A percentile compares a stretch with the other conserved stretches of the same genome.
phyloP scores from a whole-genome alignment of 179 eudicot genomes.

The Beta lomatogona region DNA sequence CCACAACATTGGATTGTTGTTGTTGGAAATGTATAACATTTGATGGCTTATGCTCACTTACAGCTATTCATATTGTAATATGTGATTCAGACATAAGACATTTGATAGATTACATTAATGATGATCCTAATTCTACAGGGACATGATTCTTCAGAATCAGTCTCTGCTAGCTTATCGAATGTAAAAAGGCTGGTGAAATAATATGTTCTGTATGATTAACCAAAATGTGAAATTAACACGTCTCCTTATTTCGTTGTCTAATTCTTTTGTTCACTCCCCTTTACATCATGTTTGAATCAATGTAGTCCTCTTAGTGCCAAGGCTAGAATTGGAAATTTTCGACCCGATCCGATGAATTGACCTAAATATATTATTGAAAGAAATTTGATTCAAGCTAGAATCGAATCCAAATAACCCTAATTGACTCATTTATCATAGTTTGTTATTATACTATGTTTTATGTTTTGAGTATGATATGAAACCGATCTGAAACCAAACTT shows the following conservation, averaged over 20 bases:
- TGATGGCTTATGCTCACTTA: conserved; percentile 14
- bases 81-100: conserved; percentile 7
- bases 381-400: no score
- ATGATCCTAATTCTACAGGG: not conserved
- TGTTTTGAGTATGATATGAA: no score
- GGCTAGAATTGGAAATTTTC: no score
- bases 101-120: not conserved
- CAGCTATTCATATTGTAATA: conserved; percentile 2
- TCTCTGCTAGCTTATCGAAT: not conserved
- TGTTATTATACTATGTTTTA: no score
- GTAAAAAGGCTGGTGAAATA: not conserved
- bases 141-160: not conserved
- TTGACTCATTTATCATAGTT: no score
- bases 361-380: no score
- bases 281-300: not conserved
- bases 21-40: conserved; percentile 1
- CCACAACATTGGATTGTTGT: not conserved
- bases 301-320: not conserved
- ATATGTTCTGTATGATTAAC: not conserved
- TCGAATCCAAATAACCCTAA: no score
- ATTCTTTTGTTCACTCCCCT: not conserved
- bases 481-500: no score
- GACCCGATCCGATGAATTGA: no score
- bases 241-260: not conserved
- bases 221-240: not conserved